Conservation (phyloP, 2,329 filamentous ascomycete species). For the Massarina eburnea region DNA sequence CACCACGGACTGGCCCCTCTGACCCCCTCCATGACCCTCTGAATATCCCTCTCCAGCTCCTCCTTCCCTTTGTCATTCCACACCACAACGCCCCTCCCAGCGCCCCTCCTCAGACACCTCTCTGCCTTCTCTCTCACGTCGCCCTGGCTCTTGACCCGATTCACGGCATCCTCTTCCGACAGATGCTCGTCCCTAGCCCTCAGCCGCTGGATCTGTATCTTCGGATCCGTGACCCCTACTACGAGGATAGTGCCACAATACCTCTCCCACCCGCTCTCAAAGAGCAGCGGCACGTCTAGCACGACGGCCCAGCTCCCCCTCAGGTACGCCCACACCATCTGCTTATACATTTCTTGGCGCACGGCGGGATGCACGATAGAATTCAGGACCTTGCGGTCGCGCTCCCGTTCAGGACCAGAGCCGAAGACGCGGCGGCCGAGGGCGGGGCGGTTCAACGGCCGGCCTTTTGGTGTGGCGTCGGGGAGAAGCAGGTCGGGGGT, state of each 20-base stretch:
- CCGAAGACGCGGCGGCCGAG: slow-evolving; percentile 88
- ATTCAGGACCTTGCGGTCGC: slow-evolving; percentile 78
- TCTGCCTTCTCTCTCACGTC: slow-evolving; percentile 82
- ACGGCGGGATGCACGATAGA: slow-evolving; percentile 92
- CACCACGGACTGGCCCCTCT: slow-evolving; percentile 68
- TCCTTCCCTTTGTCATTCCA: slow-evolving; percentile 84
- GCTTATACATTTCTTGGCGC: slow-evolving; percentile 75
- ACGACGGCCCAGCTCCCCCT: slow-evolving; percentile 84
- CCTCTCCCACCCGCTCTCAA: slow-evolving; percentile 82
- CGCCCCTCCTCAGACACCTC: slow-evolving; percentile 67
- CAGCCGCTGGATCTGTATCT: slow-evolving; percentile 79
- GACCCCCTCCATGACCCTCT: slow-evolving; percentile 65
- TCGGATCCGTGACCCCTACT: slow-evolving; percentile 78
- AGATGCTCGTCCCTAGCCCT: slow-evolving; percentile 75
- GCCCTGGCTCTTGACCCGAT: slow-evolving; percentile 82
- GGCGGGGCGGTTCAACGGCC: slow-evolving; percentile 81
- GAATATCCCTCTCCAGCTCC: slow-evolving; percentile 68
- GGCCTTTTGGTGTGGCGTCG: slow-evolving; percentile 59
- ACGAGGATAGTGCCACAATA: slow-evolving; percentile 86
- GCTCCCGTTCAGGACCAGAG: slow-evolving; percentile 66
- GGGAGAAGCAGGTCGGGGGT: slow-evolving; percentile 84
- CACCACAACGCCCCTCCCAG: slow-evolving; percentile 71
- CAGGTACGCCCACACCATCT: slow-evolving; percentile 72
- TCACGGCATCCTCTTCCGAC: slow-evolving; percentile 80
- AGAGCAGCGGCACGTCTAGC: slow-evolving; percentile 87